Conservation (phyloP, 495 filamentous ascomycete species). For the Patellaria atrata region DNA sequence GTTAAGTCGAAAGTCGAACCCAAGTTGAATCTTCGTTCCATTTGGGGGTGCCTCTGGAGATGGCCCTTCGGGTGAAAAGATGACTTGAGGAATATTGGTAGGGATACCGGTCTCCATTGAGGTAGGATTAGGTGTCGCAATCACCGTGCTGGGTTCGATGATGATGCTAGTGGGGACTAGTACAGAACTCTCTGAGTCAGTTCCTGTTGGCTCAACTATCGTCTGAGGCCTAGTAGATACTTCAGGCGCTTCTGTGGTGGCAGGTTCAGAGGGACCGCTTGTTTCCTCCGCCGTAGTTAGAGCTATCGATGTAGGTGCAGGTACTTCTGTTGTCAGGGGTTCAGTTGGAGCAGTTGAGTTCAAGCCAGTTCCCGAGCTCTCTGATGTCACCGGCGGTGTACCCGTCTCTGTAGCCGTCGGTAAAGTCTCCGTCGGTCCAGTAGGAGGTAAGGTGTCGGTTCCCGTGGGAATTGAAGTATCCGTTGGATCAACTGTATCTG, state of each 20-base stretch:
- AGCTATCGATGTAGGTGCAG: not conserved
- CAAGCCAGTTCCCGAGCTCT: too few relatives aligned
- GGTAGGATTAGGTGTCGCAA: conserved; percentile 6
- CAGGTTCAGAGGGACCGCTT: not conserved
- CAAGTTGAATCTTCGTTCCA: conserved; percentile 63
- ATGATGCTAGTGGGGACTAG: conserved; percentile 21
- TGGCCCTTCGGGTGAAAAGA: conserved; percentile 48
- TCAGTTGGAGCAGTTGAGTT: not conserved
- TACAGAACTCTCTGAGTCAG: conserved; percentile 21
- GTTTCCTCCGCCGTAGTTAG: conserved; percentile 10
- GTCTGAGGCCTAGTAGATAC: conserved; percentile 2
- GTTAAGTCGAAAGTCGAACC: conserved; percentile 64
- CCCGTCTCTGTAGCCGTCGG: not conserved
- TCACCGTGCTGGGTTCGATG: conserved; percentile 12
- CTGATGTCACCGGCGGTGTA: not conserved
- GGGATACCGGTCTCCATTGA: conserved; percentile 33
- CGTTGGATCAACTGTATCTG: too few relatives aligned
- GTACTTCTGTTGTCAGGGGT: not conserved
- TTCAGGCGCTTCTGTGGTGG: conserved; percentile 4
- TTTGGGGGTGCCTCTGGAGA: conserved; percentile 37
- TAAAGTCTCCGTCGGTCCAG: not conserved
- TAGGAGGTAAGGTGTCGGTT: not conserved
- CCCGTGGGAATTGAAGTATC: not conserved
- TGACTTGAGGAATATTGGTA: conserved; percentile 53
- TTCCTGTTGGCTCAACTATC: conserved; percentile 15